Percentiles rank a stretch among this genome's conserved stretches.
Evolutionary conservation across 1,139 yeast genomes (phyloP).

Genomic region (Yamadazyma friedrichii): DNA sequence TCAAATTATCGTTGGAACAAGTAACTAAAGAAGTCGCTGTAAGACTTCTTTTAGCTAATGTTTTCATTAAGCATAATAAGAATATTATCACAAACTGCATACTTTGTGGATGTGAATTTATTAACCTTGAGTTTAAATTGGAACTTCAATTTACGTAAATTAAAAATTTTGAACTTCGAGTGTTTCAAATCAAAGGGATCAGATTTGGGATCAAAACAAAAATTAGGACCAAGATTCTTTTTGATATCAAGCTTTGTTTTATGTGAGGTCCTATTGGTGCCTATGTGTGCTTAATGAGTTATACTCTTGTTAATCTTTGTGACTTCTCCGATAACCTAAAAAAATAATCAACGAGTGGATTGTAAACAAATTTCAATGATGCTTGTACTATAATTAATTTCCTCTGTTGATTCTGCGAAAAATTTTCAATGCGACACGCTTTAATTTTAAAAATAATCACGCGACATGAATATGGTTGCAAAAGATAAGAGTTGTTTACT

Average conservation of each 20-base stretch:
- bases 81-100: slow-evolving; percentile 6
- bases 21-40: slow-evolving; percentile 69
- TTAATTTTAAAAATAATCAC: not conserved
- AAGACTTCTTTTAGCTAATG: slow-evolving; percentile 38
- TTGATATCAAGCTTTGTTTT: no score
- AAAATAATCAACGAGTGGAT: not conserved
- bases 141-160: no score
- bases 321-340: not conserved
- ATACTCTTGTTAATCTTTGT: no score
- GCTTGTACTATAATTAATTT: not conserved
- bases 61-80: slow-evolving; percentile 6
- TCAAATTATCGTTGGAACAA: slow-evolving; percentile 67
- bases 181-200: not conserved
- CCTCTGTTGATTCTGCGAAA: slow-evolving; percentile 6
- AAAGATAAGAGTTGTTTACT: not conserved
- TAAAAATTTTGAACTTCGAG: no score
- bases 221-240: no score
- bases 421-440: slow-evolving; percentile 5
- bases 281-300: no score
- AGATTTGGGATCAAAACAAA: not conserved
- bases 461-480: not conserved
- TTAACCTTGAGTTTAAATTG: no score
- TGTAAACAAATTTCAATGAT: no score
- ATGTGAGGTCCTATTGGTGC: no score
- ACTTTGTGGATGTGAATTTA: not conserved